Evolutionary conservation across 2,329 filamentous ascomycete genomes (phyloP).

Genomic region (Whalleya microplaca): DNA sequence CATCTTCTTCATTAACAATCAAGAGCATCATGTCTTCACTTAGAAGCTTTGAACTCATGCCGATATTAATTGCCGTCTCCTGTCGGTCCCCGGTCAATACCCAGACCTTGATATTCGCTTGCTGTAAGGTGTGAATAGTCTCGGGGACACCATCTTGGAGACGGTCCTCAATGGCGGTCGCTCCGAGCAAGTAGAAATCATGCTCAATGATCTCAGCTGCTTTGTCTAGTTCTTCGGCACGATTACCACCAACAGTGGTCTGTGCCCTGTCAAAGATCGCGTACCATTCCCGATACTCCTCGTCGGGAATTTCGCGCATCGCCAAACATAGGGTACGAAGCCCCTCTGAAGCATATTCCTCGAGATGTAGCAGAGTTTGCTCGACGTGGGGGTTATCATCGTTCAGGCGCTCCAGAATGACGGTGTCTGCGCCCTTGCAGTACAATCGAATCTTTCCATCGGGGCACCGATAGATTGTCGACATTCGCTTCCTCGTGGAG

Average conservation of each 20-base stretch:
- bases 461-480: conserved; percentile 92
- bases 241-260: conserved; percentile 89
- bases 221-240: conserved; percentile 94
- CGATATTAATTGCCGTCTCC: conserved; percentile 99
- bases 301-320: conserved; percentile 88
- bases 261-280: conserved; percentile 84
- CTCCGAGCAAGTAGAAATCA: conserved; percentile 87
- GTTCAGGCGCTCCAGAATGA: conserved; percentile 89
- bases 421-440: conserved; percentile 96
- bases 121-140: conserved; percentile 95
- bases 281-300: conserved; percentile 87
- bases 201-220: conserved; percentile 94
- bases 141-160: conserved; percentile 97
- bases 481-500: conserved; percentile 96
- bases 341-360: conserved; percentile 97
- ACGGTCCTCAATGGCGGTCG: conserved; percentile 96
- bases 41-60: conserved; percentile 98
- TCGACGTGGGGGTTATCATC: conserved; percentile 86
- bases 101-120: conserved; percentile 98
- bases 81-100: conserved; percentile 96
- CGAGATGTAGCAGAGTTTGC: conserved; percentile 88
- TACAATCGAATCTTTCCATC: conserved; percentile 94
- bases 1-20: conserved; percentile 89
- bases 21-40: conserved; percentile 98
- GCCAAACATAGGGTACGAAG: conserved; percentile 92